These are phyloP conservation scores for Diaporthe velutina DNA, from an alignment of 2,329 filamentous ascomycete genomes.

Conservation along the genomic window DNA sequence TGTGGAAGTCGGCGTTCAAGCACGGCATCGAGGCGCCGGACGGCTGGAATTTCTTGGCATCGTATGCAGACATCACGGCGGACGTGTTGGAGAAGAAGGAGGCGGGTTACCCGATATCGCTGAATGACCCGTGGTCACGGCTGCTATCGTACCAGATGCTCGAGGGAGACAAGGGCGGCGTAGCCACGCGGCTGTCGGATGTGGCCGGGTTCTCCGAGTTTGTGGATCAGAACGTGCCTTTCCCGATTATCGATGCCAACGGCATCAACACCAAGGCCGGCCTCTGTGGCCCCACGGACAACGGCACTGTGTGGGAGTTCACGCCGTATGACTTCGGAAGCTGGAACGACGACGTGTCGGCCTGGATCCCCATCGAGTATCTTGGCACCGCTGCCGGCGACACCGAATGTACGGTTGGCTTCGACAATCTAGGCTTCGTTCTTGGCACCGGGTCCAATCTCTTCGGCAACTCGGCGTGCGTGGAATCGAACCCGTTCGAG, in stretches of 20 bases:
- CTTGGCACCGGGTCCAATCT: conserved; percentile 19
- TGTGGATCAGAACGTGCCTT: not conserved
- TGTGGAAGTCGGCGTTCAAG: conserved; percentile 9
- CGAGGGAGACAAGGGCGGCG: not conserved
- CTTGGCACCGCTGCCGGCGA: conserved; percentile 2
- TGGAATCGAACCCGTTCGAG: not conserved
- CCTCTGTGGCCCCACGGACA: not conserved
- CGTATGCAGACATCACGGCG: not conserved
- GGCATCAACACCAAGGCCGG: conserved; percentile 14
- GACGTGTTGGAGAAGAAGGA: conserved; percentile 3
- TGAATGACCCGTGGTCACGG: conserved; percentile 9
- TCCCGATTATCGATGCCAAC: conserved; percentile 23
- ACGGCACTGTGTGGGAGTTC: conserved; percentile 26
- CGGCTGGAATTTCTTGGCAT: conserved; percentile 11
- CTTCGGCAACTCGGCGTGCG: conserved; percentile 10
- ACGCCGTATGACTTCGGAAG: conserved; percentile 30
- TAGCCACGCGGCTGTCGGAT: not conserved
- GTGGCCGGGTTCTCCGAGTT: not conserved
- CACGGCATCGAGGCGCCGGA: conserved; percentile 14
- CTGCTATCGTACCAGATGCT: conserved; percentile 33
- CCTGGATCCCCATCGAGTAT: conserved; percentile 25
- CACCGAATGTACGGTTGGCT: conserved; percentile 23
- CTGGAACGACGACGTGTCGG: conserved; percentile 22
- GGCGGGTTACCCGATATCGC: conserved; percentile 17
- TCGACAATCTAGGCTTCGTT: conserved; percentile 10